phyloP scores from a whole-genome alignment of 495 filamentous ascomycete species.

The Cladorrhinum samala region DNA sequence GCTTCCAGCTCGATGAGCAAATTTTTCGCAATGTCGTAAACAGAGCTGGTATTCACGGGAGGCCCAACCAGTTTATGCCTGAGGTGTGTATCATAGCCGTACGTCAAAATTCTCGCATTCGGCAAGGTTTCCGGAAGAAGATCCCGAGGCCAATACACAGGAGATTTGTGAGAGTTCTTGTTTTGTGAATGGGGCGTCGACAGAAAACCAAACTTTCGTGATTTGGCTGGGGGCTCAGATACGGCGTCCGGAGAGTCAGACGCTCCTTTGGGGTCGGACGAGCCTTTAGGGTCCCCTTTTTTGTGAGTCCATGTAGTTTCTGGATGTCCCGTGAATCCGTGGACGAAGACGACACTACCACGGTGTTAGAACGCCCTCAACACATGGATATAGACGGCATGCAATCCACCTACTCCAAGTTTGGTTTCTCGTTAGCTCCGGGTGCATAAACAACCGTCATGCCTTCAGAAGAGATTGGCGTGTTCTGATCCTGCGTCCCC shows the following conservation, averaged over 20 bases:
- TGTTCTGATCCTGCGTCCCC: no score
- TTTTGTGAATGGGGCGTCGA: not conserved
- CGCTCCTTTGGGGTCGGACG: no score
- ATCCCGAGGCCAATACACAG: constrained; percentile 41
- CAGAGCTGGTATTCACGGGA: constrained; percentile 21
- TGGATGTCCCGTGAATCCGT: constrained; percentile 34
- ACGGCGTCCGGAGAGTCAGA: not conserved
- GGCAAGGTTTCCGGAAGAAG: constrained; percentile 41
- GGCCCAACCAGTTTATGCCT: constrained; percentile 20
- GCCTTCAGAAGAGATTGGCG: no score
- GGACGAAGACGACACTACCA: constrained; percentile 27
- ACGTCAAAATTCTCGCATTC: constrained; percentile 41
- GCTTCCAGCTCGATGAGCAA: constrained; percentile 32
- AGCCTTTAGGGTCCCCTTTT: not conserved
- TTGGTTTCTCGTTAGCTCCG: no score
- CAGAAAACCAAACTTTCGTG: constrained; percentile 3
- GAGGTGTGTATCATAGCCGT: constrained; percentile 44
- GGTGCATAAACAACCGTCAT: no score
- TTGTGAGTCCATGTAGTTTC: constrained; percentile 28
- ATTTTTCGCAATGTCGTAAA: constrained; percentile 33
- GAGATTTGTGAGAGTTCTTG: not conserved
- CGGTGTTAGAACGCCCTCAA: no score
- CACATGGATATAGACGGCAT: no score
- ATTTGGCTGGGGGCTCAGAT: constrained; percentile 11
- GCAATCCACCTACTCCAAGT: no score